Base-by-base conservation (phyloP, 176 grass and related monocot species). In the Ensete glaucum region DNA sequence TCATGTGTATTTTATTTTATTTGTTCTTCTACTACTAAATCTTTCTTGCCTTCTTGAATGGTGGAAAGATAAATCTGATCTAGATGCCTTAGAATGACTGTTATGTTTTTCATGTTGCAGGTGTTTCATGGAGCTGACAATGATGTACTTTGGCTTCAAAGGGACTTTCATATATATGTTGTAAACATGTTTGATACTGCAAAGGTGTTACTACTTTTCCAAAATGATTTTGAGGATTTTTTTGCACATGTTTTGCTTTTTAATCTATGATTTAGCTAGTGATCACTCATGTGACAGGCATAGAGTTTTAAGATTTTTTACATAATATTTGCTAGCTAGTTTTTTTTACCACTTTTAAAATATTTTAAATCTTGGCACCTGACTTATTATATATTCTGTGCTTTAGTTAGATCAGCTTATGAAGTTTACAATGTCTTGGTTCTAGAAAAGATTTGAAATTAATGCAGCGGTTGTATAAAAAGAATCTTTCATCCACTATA, bases 131-230 rank as follows among this genome's bases (percentile, higher is more conserved):
- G 94, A 73, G 79, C 90, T 88, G 94, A 97, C 76, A 97, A 93
- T 78, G 90, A 97, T 87, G 82, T 97, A 76, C 80, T 93, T 83
- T 97, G 94, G 94, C 90, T 97, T 73, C 94, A 97, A 76, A 89
- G 94, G 67, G 94, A 97, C 79, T 97, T 97, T 69, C 90, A 97
- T 84, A 97, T 97, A 79, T 97, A 97, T 83, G 88, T 93, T 3
- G 84, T 97, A 54, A 91, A 97, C 83, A 97, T 97, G 94, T 97
- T 97, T 87, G 94, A 97, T 86, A 97, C 94, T 76, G 90, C 90
- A 53, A 97, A 97, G 88, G 94, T 89, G 81, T 83, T 74, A 19
- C 24, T 27, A 57, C 20, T 74, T 60, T 17, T 51, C 43, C 20
- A 74, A 22, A 22, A 9, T 74, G 8, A n/a, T 43, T 50, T 50